Percentiles rank a stretch among this genome's conserved stretches.
These are phyloP conservation scores for Endoconidiophora polonica DNA, from an alignment of 2,329 filamentous ascomycete genomes.

Conservation along the genomic window DNA sequence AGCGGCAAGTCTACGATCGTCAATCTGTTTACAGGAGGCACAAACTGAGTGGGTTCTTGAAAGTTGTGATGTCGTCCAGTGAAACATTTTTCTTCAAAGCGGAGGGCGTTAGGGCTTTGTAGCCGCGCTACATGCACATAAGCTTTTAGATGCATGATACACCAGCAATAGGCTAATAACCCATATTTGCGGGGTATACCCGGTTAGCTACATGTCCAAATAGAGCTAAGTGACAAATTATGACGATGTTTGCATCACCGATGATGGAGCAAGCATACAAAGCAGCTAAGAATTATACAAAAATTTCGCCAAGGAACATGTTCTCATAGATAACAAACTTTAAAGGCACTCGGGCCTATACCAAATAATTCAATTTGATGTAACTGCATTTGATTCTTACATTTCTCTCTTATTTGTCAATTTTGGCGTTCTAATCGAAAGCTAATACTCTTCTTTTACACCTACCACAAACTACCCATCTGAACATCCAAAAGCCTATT, in stretches of 20 bases:
- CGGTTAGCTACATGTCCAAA: conserved; percentile 6
- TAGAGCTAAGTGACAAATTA: conserved; percentile 7
- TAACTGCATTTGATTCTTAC: not conserved
- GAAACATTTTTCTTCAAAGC: conserved; percentile 9
- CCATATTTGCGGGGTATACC: conserved; percentile 7
- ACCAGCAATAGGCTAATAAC: not conserved
- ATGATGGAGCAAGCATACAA: not conserved
- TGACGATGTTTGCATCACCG: conserved; percentile 5
- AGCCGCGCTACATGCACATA: conserved; percentile 2
- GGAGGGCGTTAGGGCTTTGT: conserved; percentile 11
- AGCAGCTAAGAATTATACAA: not conserved
- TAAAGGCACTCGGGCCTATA: too few relatives aligned
- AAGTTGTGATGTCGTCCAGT: conserved; percentile 5
- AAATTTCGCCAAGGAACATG: not conserved
- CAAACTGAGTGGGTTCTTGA: conserved; percentile 3
- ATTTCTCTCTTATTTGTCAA: not conserved
- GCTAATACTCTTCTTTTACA: not conserved
- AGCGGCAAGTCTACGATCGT: not conserved
- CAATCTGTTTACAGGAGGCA: not conserved
- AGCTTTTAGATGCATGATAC: not conserved
- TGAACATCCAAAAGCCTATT: conserved; percentile 4
- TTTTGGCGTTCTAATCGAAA: not conserved
- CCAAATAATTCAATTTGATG: too few relatives aligned
- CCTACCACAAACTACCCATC: not conserved
- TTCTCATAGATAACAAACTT: too few relatives aligned